Base-by-base conservation (phyloP, 768 basidiomycete genomes). In the Kwoniella dejecticola region DNA sequence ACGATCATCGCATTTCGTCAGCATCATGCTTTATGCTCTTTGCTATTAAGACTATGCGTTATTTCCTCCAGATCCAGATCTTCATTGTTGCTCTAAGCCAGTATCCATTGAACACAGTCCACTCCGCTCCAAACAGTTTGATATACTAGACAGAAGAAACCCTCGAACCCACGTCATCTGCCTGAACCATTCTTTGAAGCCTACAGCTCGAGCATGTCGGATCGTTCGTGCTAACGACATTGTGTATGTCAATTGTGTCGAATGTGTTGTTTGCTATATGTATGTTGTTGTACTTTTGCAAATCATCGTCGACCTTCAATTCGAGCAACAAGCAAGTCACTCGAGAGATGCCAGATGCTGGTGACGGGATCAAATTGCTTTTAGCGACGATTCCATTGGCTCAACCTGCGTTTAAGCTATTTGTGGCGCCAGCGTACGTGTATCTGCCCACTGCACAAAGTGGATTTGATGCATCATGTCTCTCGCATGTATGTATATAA, bases 141-240 rank as follows among this genome's bases (percentile, higher is more conserved):
- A n/a, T n/a, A n/a, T n/a, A n/a, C n/a, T n/a, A n/a, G n/a, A n/a
- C n/a, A n/a, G n/a, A n/a, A n/a, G n/a, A n/a, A n/a, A n/a, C n/a
- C n/a, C n/a, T n/a, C n/a, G 52, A 40, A 68, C 77, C 62, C 69
- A 76, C 76, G 66, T 72, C 77, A 78, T 77, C 40, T 91, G 88
- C 68, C 86, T 86, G 87, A 88, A 92, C 90, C 90, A 96, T 80
- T 91, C 88, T 67, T 84, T 83, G 46, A 91, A 75, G 17, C 92
- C 93, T 19, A 85, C 88, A 47, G 86, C 84, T 57, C 85, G 86
- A 44, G 91, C 83, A 71, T 83, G 88, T 66, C 90, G 87, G 69
- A 94, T 79, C 33, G 89, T 90, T 68, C 91, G 85, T 42, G 81
- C 79, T 56, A 93, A 77, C 44, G 89, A 91, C 68, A 88, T 85